A percentile compares a stretch with the other conserved stretches of the same genome.
Conservation (phyloP, 1,139 yeast genomes). For the Meyerozyma smithsonii region DNA sequence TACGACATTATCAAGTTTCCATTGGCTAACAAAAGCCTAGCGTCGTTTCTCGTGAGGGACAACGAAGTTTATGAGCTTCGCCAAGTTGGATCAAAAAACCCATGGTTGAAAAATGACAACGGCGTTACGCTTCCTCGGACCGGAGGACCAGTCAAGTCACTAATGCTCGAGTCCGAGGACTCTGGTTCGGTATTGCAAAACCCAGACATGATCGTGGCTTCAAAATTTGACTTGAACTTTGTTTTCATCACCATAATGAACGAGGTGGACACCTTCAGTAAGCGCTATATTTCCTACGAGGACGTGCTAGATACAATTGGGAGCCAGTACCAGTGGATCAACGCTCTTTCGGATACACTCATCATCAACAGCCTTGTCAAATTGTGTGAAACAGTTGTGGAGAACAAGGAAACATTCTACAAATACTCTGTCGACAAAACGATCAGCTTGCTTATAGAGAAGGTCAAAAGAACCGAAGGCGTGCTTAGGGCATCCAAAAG, state of each 20-base stretch:
- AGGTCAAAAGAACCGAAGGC: conserved; percentile 22
- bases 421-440: conserved; percentile 35
- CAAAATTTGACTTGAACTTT: conserved; percentile 40
- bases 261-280: conserved; percentile 19
- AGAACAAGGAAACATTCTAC: conserved; percentile 46
- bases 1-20: not conserved
- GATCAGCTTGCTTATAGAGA: conserved; percentile 24
- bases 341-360: conserved; percentile 19
- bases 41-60: conserved; percentile 17
- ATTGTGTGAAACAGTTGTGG: conserved; percentile 44
- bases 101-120: conserved; percentile 14
- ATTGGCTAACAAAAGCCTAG: not conserved
- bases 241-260: conserved; percentile 36
- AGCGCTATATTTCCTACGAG: conserved; percentile 41
- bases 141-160: conserved; percentile 32
- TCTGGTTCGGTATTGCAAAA: conserved; percentile 28
- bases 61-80: conserved; percentile 27
- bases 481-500: conserved; percentile 17
- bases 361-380: conserved; percentile 20
- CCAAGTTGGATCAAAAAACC: conserved; percentile 25
- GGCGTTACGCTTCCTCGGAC: conserved; percentile 14
- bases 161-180: conserved; percentile 25
- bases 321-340: conserved; percentile 21
- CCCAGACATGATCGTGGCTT: conserved; percentile 37
- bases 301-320: conserved; percentile 44